Evolutionary conservation across 768 basidiomycete genomes (phyloP).

Genomic region (Serendipita indica): DNA sequence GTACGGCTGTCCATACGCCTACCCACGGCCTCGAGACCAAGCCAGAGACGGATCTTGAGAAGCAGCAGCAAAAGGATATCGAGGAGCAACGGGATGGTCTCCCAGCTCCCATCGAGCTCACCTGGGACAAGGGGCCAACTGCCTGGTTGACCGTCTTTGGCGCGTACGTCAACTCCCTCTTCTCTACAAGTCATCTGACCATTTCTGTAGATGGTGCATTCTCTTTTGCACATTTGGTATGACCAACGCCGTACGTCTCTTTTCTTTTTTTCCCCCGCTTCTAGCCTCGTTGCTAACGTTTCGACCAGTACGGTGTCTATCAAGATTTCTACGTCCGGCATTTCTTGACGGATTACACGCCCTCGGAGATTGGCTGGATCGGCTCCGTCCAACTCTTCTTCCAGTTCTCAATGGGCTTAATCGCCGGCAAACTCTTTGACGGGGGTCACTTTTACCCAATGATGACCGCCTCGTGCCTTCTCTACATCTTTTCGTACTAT

Average conservation of each 20-base stretch:
- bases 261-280: slow-evolving; percentile 12
- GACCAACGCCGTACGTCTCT: slow-evolving; percentile 19
- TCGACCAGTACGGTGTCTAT: no score
- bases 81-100: neutral
- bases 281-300: neutral
- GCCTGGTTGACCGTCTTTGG: slow-evolving; percentile 9
- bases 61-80: no score
- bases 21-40: neutral
- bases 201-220: slow-evolving; percentile 8
- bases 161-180: neutral
- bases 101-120: neutral
- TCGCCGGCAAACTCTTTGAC: slow-evolving; percentile 23
- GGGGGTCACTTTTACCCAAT: slow-evolving; percentile 19
- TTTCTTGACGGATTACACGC: slow-evolving; percentile 17
- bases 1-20: neutral
- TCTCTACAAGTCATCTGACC: neutral
- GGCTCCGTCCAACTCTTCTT: slow-evolving; percentile 23
- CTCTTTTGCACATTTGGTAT: slow-evolving; percentile 10
- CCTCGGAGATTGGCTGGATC: slow-evolving; percentile 23
- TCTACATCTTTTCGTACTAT: slow-evolving; percentile 15
- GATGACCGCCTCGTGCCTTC: slow-evolving; percentile 9
- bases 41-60: neutral
- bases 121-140: neutral
- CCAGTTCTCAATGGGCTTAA: slow-evolving; percentile 20
- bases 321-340: slow-evolving; percentile 16